Percentiles rank a stretch among this genome's conserved stretches.
Evolutionary conservation across 805 yeast genomes (phyloP).

Genomic region (Clavispora asparagi): DNA sequence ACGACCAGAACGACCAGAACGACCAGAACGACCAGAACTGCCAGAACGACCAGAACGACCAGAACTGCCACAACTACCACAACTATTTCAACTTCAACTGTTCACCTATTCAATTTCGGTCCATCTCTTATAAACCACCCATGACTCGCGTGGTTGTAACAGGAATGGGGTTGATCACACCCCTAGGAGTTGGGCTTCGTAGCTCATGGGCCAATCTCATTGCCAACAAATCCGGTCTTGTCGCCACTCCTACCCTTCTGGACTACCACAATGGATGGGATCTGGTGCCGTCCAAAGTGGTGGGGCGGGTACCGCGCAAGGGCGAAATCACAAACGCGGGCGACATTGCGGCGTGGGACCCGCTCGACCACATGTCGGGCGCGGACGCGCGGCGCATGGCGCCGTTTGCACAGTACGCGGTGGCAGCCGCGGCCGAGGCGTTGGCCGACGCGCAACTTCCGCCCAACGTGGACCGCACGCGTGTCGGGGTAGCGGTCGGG

Average conservation of each 20-base stretch:
- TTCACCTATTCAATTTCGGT: background rate
- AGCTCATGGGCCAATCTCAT: constrained; percentile 52
- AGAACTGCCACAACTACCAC: too few species aligned
- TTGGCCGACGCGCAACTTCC: constrained; percentile 52
- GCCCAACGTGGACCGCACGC: constrained; percentile 39
- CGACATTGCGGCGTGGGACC: constrained; percentile 47
- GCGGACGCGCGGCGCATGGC: constrained; percentile 59
- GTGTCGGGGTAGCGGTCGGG: constrained; percentile 79
- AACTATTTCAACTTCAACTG: too few species aligned
- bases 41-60: too few species aligned
- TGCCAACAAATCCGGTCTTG: constrained; percentile 50
- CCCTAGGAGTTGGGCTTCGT: constrained; percentile 68
- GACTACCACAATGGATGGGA: constrained; percentile 43
- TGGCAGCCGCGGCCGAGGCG: constrained; percentile 77
- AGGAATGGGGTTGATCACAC: constrained; percentile 83
- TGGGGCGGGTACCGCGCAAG: constrained; percentile 63
- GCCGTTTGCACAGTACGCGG: constrained; percentile 68
- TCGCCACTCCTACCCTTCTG: constrained; percentile 43
- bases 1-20: too few species aligned
- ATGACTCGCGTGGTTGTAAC: constrained; percentile 77
- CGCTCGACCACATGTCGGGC: constrained; percentile 43
- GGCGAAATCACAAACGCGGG: constrained; percentile 15
- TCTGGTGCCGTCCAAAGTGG: constrained; percentile 63
- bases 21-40: too few species aligned
- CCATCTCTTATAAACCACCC: background rate